These are phyloP conservation scores for Ophiosphaerella herpotricha DNA, from an alignment of 2,329 filamentous ascomycete genomes.

Conservation along the genomic window DNA sequence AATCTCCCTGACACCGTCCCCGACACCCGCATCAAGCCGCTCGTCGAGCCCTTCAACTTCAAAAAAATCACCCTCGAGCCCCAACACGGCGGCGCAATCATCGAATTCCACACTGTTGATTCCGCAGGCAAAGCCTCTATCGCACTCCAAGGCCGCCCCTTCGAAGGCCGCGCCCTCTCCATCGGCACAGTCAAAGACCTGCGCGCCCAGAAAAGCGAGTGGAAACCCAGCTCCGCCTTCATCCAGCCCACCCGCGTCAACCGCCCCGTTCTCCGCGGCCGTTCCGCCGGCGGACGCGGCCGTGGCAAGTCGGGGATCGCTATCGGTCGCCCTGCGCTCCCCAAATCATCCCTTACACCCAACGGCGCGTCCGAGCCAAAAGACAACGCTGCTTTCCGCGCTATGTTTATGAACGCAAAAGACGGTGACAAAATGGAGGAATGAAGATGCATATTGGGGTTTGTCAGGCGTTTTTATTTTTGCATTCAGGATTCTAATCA, in stretches of 20 bases:
- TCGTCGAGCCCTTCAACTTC: conserved; percentile 75
- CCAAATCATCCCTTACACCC: conserved; percentile 14
- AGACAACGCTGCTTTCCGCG: conserved; percentile 63
- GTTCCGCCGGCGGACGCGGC: conserved; percentile 25
- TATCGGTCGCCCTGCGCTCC: conserved; percentile 33
- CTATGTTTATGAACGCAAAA: conserved; percentile 53
- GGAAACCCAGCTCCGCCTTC: conserved; percentile 44
- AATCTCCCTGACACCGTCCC: conserved; percentile 92
- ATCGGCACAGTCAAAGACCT: conserved; percentile 59
- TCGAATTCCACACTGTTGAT: conserved; percentile 76
- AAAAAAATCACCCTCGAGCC: conserved; percentile 79
- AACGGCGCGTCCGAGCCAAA: conserved; percentile 45
- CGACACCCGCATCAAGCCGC: conserved; percentile 75
- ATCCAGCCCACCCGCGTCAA: conserved; percentile 34
- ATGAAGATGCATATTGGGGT: conserved; percentile 19
- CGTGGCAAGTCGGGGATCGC: conserved; percentile 29
- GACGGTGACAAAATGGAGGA: conserved; percentile 30
- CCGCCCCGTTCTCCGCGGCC: conserved; percentile 30
- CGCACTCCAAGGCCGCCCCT: conserved; percentile 47
- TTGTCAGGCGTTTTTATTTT: conserved; percentile 5
- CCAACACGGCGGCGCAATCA: conserved; percentile 80
- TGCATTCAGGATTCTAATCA: conserved; percentile 12
- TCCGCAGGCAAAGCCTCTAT: conserved; percentile 73
- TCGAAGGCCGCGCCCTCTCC: conserved; percentile 46
- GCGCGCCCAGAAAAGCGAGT: conserved; percentile 44